A percentile compares a stretch with the other conserved stretches of the same genome.
These are phyloP conservation scores for Globisporangium mamillatum DNA, from an alignment of 352 stramenopile genomes.

Conservation along the genomic window DNA sequence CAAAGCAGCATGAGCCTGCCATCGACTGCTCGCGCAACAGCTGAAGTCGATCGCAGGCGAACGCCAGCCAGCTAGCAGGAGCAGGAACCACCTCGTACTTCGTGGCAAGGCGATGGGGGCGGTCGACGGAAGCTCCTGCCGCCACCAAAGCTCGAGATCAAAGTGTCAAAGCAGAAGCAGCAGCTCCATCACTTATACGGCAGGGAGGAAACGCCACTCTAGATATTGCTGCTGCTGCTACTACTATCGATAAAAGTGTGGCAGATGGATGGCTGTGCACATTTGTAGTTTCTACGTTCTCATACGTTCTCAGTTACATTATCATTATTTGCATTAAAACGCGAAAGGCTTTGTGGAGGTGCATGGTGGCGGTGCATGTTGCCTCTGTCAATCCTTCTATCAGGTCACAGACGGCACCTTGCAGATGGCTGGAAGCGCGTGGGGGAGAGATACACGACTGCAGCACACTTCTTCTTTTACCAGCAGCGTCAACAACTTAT, in stretches of 20 bases:
- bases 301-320: conserved; percentile 1
- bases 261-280: not conserved
- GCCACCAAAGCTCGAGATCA: conserved; percentile 45
- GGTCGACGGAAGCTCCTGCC: conserved; percentile 52
- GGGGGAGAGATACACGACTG: not conserved
- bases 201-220: too few relatives aligned
- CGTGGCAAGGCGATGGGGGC: too few relatives aligned
- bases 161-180: conserved; percentile 41
- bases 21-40: too few relatives aligned
- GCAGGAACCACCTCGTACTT: too few relatives aligned
- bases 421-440: not conserved
- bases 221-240: too few relatives aligned
- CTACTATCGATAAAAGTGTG: too few relatives aligned
- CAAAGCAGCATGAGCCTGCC: too few relatives aligned
- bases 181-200: not conserved
- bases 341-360: not conserved
- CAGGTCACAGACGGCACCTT: not conserved
- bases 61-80: too few relatives aligned
- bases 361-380: not conserved
- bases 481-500: conserved; percentile 23
- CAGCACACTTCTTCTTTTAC: not conserved
- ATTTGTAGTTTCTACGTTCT: not conserved
- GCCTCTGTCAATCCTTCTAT: not conserved
- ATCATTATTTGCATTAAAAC: conserved; percentile 1
- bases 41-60: too few relatives aligned